Evolutionary conservation across 2,329 filamentous ascomycete species (phyloP), one percentile per base, ranked within the genome.

Genomic region (Monilinia fructicola): DNA sequence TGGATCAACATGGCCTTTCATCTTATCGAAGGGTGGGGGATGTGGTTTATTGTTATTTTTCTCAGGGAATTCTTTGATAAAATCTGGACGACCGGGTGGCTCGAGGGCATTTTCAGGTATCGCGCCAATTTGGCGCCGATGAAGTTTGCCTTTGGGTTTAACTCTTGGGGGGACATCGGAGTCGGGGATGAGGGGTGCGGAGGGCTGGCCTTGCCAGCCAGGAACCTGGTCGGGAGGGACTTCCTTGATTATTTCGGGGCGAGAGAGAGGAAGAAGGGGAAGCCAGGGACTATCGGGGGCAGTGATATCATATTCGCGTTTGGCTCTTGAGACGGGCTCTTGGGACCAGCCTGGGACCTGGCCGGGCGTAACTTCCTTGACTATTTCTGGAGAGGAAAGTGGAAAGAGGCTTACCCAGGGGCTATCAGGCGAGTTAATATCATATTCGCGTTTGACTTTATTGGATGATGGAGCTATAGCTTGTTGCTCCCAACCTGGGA

Each of bases 401-500:
- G 54, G 54, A 2, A 56, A 16, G 35, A 56, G 54, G 2, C 14
- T 5, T 42, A 6, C 10, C 54, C 38, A 56, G 14, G 54, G 56
- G 21, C 55, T 59, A 35, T 59, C 26, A 12, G 55, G 42, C 3
- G 55, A 40, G 12, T 46, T 35, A 6, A 35, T 48, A n/a, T 59
- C 1, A 12, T 59, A 59, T 35, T 59, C 54, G 9, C 54, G 54
- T 42, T 42, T 42, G 2, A 28, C 5, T 28, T 21, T 56, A 42
- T 12, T 10, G 10, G 54, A 18, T 42, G 7, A 9, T 18, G 35
- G 7, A 44, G 23, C 55, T 58, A 58, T 58, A 16, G 55, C 40
- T 21, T 48, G 55, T 59, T 59, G 55, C 28, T 59, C 55, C 55
- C 55, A 59, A 14, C 55, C 55, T 18, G 55, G 55, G 14, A 46